Evolutionary conservation across 495 filamentous ascomycete species (phyloP), one percentile per base, ranked within the genome.

Genomic region (Rostrohypoxylon terebratum): DNA sequence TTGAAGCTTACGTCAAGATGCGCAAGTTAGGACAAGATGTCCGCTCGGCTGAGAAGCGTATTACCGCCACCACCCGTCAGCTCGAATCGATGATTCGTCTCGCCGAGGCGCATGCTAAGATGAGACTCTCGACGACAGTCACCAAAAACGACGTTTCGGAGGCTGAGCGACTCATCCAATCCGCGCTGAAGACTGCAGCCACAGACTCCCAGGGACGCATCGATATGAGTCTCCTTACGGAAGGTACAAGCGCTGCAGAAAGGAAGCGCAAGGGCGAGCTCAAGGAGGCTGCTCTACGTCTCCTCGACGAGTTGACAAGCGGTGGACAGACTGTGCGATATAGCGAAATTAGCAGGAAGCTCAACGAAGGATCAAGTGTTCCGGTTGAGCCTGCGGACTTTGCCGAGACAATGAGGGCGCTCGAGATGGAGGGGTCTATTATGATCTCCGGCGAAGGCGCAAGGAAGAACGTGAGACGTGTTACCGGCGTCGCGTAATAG

Each of bases 81-180:
- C 84, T 99, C 38, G 96, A 99, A 81, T 94, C 91, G 36, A 98
- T 98, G 92, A 98, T 99, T 78, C 94, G 96, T 44, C 89, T 99
- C 2, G 84, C 94, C 1, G 96, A 99, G 85, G 95, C 96, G 13
- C 97, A 98, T 81, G 96, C 96, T 20, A 97, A 97, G 77, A 99
- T 99, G 96, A 90, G 96, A 28, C 86, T 99, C 9, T 90, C 92
- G 0, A 72, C 81, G 0, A 85, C 83, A 48, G 96, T 99, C 42
- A 95, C 92, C 0, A 87, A 83, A 11, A 87, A 88, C 59, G 96
- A 99, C 78, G 96, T 99, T 20, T 80, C 90, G 13, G 96, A 99
- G 83, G 94, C 96, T 4, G 93, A 97, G 11, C 90, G 96, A 10
- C 84, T 99, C 60, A 99, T 98, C 81, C 91, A 92, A 72, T 90